A percentile compares a stretch with the other conserved stretches of the same genome.
Conservation (phyloP, 2,329 filamentous ascomycete genomes). For the Penicillium concentricum region DNA sequence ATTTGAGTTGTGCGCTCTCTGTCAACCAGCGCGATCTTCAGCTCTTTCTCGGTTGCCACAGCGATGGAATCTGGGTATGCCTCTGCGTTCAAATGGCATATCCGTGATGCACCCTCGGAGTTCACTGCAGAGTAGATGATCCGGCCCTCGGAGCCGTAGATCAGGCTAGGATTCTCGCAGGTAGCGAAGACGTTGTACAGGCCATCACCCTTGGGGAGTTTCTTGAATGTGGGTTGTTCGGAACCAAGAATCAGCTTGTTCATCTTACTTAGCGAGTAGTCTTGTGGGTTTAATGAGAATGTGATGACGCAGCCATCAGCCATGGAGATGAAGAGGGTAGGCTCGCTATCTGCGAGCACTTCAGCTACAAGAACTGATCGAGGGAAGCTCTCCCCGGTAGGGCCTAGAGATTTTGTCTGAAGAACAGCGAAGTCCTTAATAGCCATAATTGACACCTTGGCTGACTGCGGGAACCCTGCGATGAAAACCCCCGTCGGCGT, state of each 20-base stretch:
- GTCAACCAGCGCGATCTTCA: slow-evolving; percentile 80
- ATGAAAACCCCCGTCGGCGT: slow-evolving; percentile 67
- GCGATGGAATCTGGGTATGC: slow-evolving; percentile 79
- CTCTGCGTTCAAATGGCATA: slow-evolving; percentile 78
- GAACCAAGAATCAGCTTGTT: slow-evolving; percentile 85
- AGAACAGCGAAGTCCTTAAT: slow-evolving; percentile 65
- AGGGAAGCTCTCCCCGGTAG: slow-evolving; percentile 74
- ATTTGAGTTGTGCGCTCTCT: slow-evolving; percentile 85
- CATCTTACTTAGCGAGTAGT: slow-evolving; percentile 65
- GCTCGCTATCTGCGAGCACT: slow-evolving; percentile 64
- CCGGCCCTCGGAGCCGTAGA: slow-evolving; percentile 83
- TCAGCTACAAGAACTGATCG: slow-evolving; percentile 78
- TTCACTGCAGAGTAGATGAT: slow-evolving; percentile 93
- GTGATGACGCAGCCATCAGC: slow-evolving; percentile 89
- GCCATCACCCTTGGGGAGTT: slow-evolving; percentile 66
- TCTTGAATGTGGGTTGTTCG: slow-evolving; percentile 76
- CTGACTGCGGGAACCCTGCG: slow-evolving; percentile 84
- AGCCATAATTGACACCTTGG: slow-evolving; percentile 71
- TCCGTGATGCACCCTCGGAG: slow-evolving; percentile 76
- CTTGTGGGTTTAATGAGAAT: slow-evolving; percentile 65
- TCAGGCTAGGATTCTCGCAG: slow-evolving; percentile 89
- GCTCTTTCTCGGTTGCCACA: slow-evolving; percentile 71
- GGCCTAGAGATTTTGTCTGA: slow-evolving; percentile 61
- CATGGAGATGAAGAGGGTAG: slow-evolving; percentile 84
- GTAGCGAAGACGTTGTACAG: slow-evolving; percentile 85